phyloP scores from a whole-genome alignment of 495 filamentous ascomycete species.

The Achaetomiella virescens region DNA sequence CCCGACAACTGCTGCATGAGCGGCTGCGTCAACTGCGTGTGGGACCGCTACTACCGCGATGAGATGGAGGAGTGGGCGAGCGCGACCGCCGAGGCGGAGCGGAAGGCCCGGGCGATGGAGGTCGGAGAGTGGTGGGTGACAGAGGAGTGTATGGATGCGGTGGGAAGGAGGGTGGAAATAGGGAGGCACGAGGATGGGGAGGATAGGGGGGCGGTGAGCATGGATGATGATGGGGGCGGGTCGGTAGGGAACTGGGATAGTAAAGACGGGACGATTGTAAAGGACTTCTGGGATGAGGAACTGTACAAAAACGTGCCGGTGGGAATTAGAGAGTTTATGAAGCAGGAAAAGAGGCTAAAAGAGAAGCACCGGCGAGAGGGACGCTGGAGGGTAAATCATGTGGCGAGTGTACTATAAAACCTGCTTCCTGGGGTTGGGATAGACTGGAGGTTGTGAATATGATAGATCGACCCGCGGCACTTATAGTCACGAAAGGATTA shows the following conservation, averaged over 20 bases:
- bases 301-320: conserved; percentile 81
- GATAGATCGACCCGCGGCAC: conserved; percentile 1
- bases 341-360: conserved; percentile 86
- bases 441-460: background rate
- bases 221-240: conserved; percentile 79
- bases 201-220: conserved; percentile 36
- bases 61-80: conserved; percentile 84
- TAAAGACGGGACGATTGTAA: conserved; percentile 31
- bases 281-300: conserved; percentile 49
- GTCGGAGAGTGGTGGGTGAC: conserved; percentile 20
- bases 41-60: conserved; percentile 84
- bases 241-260: conserved; percentile 61
- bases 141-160: conserved; percentile 14
- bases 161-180: conserved; percentile 6
- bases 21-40: conserved; percentile 95
- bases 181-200: conserved; percentile 7
- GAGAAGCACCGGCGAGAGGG: conserved; percentile 54
- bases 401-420: background rate
- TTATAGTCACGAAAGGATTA: background rate
- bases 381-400: conserved; percentile 29
- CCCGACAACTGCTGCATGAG: conserved; percentile 99
- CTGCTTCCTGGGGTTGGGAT: background rate
- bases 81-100: conserved; percentile 50
- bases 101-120: conserved; percentile 30
- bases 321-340: conserved; percentile 96